Percentiles rank a stretch among this genome's conserved stretches.
Conservation (phyloP, 1,139 yeast species). For the Candida glucosophila region DNA sequence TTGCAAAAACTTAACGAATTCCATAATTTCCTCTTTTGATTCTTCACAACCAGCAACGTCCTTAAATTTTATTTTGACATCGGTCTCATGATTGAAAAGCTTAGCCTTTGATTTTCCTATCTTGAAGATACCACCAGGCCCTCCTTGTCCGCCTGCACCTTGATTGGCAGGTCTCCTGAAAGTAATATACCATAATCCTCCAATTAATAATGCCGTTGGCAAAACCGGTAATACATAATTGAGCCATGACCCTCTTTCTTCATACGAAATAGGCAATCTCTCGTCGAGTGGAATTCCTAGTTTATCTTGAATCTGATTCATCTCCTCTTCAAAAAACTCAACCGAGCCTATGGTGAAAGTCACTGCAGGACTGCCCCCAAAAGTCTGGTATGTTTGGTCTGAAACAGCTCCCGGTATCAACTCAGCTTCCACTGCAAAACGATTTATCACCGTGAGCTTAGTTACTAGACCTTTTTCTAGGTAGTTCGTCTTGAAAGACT, state of each 20-base stretch:
- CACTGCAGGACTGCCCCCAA: constrained; percentile 35
- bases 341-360: constrained; percentile 68
- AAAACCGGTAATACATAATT: constrained; percentile 51
- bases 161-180: constrained; percentile 44
- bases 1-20: constrained; percentile 70
- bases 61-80: constrained; percentile 61
- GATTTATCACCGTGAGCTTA: constrained; percentile 67
- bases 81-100: constrained; percentile 61
- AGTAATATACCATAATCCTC: constrained; percentile 65
- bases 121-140: constrained; percentile 54
- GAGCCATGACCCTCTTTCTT: constrained; percentile 50
- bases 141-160: constrained; percentile 30
- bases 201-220: constrained; percentile 64
- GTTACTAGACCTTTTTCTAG: constrained; percentile 80
- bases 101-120: constrained; percentile 66
- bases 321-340: constrained; percentile 62
- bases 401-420: constrained; percentile 52
- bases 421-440: constrained; percentile 66
- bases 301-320: constrained; percentile 54
- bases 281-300: constrained; percentile 50
- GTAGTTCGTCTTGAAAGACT: constrained; percentile 78
- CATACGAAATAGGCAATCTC: constrained; percentile 57
- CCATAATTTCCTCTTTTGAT: constrained; percentile 80
- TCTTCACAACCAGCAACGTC: constrained; percentile 84
- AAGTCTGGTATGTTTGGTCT: constrained; percentile 30